Evolutionary conservation across 306 rosid species (phyloP).

Genomic region (Chamaecrista fasciculata): DNA sequence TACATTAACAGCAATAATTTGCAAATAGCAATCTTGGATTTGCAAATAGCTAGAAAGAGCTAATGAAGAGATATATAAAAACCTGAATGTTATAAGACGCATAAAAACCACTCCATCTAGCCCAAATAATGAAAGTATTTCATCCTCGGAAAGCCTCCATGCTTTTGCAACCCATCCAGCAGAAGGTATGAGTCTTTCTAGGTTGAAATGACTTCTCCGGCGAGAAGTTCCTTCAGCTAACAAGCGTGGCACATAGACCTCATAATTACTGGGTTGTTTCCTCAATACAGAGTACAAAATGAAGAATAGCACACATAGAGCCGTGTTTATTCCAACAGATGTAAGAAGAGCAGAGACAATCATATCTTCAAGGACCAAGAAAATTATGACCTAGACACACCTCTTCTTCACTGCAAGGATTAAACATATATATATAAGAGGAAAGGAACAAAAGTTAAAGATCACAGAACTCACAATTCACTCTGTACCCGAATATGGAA

Average conservation of each 20-base stretch:
- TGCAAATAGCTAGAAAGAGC: not conserved
- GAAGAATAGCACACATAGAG: constrained; percentile 71
- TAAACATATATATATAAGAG: no score
- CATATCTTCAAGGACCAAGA: constrained; percentile 43
- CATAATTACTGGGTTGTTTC: constrained; percentile 74
- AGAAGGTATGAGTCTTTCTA: constrained; percentile 83
- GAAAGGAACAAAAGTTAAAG: not conserved
- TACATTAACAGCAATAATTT: not conserved
- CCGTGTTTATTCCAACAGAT: constrained; percentile 79
- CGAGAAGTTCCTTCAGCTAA: constrained; percentile 64
- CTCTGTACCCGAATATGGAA: not conserved
- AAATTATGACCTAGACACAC: not conserved
- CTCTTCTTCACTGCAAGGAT: constrained; percentile 34
- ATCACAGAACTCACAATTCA: not conserved
- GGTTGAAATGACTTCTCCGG: constrained; percentile 48
- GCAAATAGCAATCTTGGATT: no score
- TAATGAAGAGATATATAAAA: constrained; percentile 1
- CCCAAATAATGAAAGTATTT: constrained; percentile 58
- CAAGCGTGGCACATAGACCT: constrained; percentile 67
- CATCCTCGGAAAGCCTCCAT: constrained; percentile 85
- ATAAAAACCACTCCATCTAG: constrained; percentile 81
- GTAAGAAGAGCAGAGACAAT: constrained; percentile 84
- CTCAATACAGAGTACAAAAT: constrained; percentile 71
- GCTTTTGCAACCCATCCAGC: constrained; percentile 72
- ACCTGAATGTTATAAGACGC: constrained; percentile 82